Percentiles rank a stretch among this genome's conserved stretches.
Evolutionary conservation across 139 green algal genomes (phyloP).

Genomic region (Chlamydomonas sphaeroides): DNA sequence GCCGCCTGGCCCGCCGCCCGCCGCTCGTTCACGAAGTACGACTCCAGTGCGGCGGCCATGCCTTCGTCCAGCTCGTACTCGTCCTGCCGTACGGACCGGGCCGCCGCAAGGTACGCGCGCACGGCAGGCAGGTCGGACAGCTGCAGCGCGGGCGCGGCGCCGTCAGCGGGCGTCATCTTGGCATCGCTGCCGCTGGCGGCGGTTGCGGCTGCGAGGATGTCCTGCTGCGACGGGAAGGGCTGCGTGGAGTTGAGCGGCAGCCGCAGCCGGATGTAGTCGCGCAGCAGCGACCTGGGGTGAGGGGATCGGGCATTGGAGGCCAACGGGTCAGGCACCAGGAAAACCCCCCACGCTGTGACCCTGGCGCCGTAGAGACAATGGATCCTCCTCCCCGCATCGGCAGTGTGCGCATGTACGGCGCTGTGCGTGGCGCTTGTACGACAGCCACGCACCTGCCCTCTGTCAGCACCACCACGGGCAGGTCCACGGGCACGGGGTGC

Average conservation of each 20-base stretch:
- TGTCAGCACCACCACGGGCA: slow-evolving; percentile 69
- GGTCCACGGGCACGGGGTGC: slow-evolving; percentile 64
- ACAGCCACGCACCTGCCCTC: slow-evolving; percentile 42
- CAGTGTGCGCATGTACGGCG: too few species aligned
- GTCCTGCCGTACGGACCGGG: neutral
- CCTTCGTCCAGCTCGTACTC: slow-evolving; percentile 41
- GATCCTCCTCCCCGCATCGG: too few species aligned
- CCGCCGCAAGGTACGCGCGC: slow-evolving; percentile 53
- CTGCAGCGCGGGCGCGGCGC: slow-evolving; percentile 1
- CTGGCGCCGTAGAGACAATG: too few species aligned
- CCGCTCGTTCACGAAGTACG: slow-evolving; percentile 31
- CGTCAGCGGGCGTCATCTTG: neutral
- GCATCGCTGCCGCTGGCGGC: neutral
- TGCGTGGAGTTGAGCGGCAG: slow-evolving; percentile 31
- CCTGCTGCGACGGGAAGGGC: neutral
- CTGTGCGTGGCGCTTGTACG: too few species aligned
- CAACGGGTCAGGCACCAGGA: too few species aligned
- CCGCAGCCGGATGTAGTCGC: slow-evolving; percentile 1
- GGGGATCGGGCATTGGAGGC: neutral
- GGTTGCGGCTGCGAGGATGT: neutral
- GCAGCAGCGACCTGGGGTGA: slow-evolving; percentile 20
- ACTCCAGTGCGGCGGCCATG: slow-evolving; percentile 31
- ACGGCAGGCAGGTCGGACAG: slow-evolving; percentile 37
- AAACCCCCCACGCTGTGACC: too few species aligned
- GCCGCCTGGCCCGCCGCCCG: neutral